Percentiles rank a stretch among this genome's conserved stretches.
Conservation (phyloP, 2,329 filamentous ascomycete genomes). For the Colletotrichum tanaceti region DNA sequence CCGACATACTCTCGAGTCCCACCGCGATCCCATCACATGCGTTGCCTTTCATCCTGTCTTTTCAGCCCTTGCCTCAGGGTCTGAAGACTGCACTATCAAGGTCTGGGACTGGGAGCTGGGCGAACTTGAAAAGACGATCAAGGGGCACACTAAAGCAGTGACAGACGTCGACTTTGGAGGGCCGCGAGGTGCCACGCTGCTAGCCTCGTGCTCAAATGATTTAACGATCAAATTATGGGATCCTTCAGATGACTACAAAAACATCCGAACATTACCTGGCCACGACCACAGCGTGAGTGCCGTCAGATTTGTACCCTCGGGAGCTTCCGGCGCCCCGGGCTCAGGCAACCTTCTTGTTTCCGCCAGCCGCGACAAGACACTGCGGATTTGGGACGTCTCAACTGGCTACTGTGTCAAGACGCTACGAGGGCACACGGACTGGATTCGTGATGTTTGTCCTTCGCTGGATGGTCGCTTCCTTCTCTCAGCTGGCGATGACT, state of each 20-base stretch:
- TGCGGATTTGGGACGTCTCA: slow-evolving; percentile 92
- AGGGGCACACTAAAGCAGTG: slow-evolving; percentile 90
- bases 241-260: slow-evolving; percentile 91
- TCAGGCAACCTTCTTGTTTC: slow-evolving; percentile 82
- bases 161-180: slow-evolving; percentile 92
- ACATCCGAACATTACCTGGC: slow-evolving; percentile 88
- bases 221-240: slow-evolving; percentile 97
- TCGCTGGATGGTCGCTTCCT: slow-evolving; percentile 87
- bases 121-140: slow-evolving; percentile 88
- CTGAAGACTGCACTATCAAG: slow-evolving; percentile 93
- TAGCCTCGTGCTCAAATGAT: slow-evolving; percentile 82
- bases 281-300: slow-evolving; percentile 94
- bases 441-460: slow-evolving; percentile 90
- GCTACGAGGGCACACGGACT: slow-evolving; percentile 85
- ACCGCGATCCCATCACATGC: slow-evolving; percentile 83
- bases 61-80: slow-evolving; percentile 88
- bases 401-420: slow-evolving; percentile 94
- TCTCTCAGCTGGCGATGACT: slow-evolving; percentile 84
- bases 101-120: slow-evolving; percentile 98
- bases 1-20: slow-evolving; percentile 84
- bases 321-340: slow-evolving; percentile 76
- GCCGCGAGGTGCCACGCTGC: slow-evolving; percentile 78
- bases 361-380: slow-evolving; percentile 84
- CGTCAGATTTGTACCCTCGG: slow-evolving; percentile 87
- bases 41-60: slow-evolving; percentile 94